phyloP scores from a whole-genome alignment of 2,329 filamentous ascomycete genomes.

The Pseudopithomyces chartarum region DNA sequence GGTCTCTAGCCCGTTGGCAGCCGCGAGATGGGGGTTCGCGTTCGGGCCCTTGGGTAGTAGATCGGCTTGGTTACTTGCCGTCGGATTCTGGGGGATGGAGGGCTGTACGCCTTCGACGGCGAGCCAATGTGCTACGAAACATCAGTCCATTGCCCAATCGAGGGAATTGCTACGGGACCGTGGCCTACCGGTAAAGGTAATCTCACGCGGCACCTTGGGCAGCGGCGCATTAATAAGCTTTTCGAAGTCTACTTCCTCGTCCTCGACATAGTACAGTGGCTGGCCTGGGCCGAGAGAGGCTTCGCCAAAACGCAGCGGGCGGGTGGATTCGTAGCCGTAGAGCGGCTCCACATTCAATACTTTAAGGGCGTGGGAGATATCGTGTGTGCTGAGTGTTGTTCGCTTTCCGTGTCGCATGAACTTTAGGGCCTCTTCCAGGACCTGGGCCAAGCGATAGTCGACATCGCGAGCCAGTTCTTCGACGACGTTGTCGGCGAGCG shows the following conservation, averaged over 20 bases:
- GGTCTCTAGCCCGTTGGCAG: slow-evolving; percentile 81
- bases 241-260: slow-evolving; percentile 98
- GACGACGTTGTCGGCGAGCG: slow-evolving; percentile 82
- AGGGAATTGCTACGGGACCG: not conserved
- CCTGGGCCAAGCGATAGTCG: slow-evolving; percentile 91
- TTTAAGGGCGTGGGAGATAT: slow-evolving; percentile 83
- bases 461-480: slow-evolving; percentile 90
- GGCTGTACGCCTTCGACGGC: slow-evolving; percentile 97
- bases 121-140: slow-evolving; percentile 81
- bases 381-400: slow-evolving; percentile 85
- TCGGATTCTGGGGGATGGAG: slow-evolving; percentile 94
- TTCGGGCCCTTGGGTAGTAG: slow-evolving; percentile 88
- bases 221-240: slow-evolving; percentile 96
- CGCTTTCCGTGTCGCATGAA: slow-evolving; percentile 93
- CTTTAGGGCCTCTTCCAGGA: slow-evolving; percentile 90
- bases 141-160: slow-evolving; percentile 8
- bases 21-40: slow-evolving; percentile 82
- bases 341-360: slow-evolving; percentile 92
- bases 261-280: slow-evolving; percentile 94
- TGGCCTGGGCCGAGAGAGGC: slow-evolving; percentile 92
- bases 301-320: slow-evolving; percentile 89
- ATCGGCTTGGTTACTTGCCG: slow-evolving; percentile 82
- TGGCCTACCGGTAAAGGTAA: slow-evolving; percentile 80
- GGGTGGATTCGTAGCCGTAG: slow-evolving; percentile 93
- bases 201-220: slow-evolving; percentile 91